Conservation (phyloP, 2,329 filamentous ascomycete species). For the Byssochlamys sp. region DNA sequence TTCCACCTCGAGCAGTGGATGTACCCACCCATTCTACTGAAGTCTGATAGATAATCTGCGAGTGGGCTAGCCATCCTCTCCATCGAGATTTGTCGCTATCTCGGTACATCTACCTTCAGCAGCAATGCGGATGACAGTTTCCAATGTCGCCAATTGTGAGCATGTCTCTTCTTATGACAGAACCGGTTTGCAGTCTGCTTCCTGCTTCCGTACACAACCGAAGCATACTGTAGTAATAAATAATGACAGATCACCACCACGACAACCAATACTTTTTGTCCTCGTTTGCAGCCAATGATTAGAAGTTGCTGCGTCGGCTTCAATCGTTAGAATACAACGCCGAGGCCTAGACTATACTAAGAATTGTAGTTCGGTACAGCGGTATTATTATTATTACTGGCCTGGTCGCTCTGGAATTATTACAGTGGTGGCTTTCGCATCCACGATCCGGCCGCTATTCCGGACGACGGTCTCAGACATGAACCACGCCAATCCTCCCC, state of each 20-base stretch:
- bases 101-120: not conserved
- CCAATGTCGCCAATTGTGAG: not conserved
- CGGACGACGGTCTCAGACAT: slow-evolving; percentile 1
- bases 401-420: not conserved
- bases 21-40: not conserved
- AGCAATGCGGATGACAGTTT: not conserved
- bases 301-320: not conserved
- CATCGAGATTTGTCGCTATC: not conserved
- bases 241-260: too few species aligned
- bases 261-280: too few species aligned
- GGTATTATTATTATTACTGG: not conserved
- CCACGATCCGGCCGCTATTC: not conserved
- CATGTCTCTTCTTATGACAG: not conserved
- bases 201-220: not conserved
- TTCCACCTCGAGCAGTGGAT: not conserved
- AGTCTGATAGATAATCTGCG: not conserved
- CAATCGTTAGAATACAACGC: not conserved
- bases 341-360: not conserved
- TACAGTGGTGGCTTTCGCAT: not conserved
- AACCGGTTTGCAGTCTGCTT: not conserved
- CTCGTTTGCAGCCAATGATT: too few species aligned
- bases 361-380: not conserved
- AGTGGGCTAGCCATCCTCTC: not conserved
- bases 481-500: slow-evolving; percentile 1
- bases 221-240: not conserved